Base-by-base conservation (phyloP, 2,329 filamentous ascomycete species). In the Emydomyces testavorans region DNA sequence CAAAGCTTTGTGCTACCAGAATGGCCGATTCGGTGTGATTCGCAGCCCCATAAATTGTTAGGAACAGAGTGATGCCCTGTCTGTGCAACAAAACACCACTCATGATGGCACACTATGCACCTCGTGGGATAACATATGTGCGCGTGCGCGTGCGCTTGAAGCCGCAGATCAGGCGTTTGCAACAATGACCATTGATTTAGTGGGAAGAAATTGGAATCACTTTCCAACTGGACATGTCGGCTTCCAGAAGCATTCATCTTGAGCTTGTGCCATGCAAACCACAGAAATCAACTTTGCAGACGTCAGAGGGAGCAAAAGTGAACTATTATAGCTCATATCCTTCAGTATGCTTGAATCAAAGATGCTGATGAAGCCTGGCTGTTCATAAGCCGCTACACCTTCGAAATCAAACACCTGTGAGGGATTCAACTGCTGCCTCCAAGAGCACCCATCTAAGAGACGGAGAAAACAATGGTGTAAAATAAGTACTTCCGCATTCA, bases 1-100 rank as follows among this genome's bases (percentile, higher is more conserved):
- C 45, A 48, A 37, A 48, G 46, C 38, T 43, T 24, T 48, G 46
- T 48, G 34, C 39, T 11, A 48, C 46, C 29, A 23, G 7, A 29
- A 10, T 32, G 21, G 21, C 37, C 46, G 24, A 36, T 29, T 37
- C 16, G 15, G 29, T 15, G 38, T 48, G 46, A 48, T 43, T 42
- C 39, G 46, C 46, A 42, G 46, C 46, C 46, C 38, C 36, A 29
- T 38, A 29, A 42, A 43, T 31, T 10, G 29, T 48, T 24, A 38
- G 16, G 37, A 23, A 43, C 24, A 35, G 29, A 43, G 13, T 20
- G 23, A 34, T 43, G 45, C 35, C 36, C 36, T 47, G 24, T 39
- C 26, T 47, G 45, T 47, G 29, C 45, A 26, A 47, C 45, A 24
- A 16, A 46, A 38, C 4, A 11, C 15, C 6, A 3, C 21, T 23